These are phyloP conservation scores for Saccharomycopsis javanensis DNA, from an alignment of 805 yeast genomes.

Conservation along the genomic window DNA sequence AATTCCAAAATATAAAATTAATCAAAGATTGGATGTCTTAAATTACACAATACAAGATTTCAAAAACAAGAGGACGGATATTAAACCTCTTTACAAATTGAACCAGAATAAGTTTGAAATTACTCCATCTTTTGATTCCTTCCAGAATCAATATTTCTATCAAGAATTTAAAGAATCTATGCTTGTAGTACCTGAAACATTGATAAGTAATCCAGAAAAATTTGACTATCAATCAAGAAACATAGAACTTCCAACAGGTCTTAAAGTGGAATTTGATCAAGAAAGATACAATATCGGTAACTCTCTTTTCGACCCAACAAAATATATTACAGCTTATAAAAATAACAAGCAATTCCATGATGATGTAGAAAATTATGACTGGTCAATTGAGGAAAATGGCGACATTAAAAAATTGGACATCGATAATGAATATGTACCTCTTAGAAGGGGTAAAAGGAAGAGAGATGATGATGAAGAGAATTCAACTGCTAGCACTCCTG, in stretches of 20 bases:
- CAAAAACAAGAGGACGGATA: not conserved
- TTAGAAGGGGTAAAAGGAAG: constrained; percentile 47
- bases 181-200: constrained; percentile 41
- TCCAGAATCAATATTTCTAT: constrained; percentile 43
- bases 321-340: constrained; percentile 27
- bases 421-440: constrained; percentile 62
- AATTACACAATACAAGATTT: constrained; percentile 15
- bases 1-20: constrained; percentile 41
- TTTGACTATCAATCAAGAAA: constrained; percentile 29
- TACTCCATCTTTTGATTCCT: constrained; percentile 44
- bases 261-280: constrained; percentile 46
- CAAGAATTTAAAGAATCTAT: constrained; percentile 72
- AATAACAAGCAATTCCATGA: constrained; percentile 6
- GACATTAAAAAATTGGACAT: constrained; percentile 36
- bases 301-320: constrained; percentile 56
- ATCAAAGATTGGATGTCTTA: constrained; percentile 30
- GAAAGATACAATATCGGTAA: constrained; percentile 62
- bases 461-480: constrained; percentile 16
- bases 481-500: constrained; percentile 24
- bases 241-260: constrained; percentile 74
- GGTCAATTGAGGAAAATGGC: constrained; percentile 38
- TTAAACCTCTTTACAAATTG: constrained; percentile 22
- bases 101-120: constrained; percentile 26
- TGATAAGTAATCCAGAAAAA: constrained; percentile 25
- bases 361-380: constrained; percentile 22